phyloP scores from a whole-genome alignment of 1,139 yeast species.

The Oligophagozyma castellii region DNA sequence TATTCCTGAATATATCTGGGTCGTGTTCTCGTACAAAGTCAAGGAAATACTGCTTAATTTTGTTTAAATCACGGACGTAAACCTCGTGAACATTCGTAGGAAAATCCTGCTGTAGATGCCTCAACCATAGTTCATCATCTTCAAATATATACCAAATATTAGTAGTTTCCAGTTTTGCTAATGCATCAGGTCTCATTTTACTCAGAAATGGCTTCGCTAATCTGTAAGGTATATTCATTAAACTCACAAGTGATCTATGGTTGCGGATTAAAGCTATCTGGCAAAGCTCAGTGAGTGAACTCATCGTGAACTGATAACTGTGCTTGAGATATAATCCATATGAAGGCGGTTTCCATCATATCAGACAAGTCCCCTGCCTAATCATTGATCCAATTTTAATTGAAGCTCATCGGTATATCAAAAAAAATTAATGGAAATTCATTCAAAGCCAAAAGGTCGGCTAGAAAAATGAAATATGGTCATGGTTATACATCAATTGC shows the following conservation, averaged over 20 bases:
- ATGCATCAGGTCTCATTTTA: constrained; percentile 35
- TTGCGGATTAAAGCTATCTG: constrained; percentile 16
- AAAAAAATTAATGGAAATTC: no score
- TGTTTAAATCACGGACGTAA: constrained; percentile 11
- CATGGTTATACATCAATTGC: no score
- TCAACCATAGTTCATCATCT: constrained; percentile 40
- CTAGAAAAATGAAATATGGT: no score
- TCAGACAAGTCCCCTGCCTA: no score
- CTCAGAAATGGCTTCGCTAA: constrained; percentile 32
- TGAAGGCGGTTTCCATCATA: no score
- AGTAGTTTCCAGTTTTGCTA: constrained; percentile 30
- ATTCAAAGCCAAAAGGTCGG: no score
- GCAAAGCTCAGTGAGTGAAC: constrained; percentile 13
- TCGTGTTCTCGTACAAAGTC: constrained; percentile 7
- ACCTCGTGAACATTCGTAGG: constrained; percentile 27
- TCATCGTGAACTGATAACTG: constrained; percentile 6
- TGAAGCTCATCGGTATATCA: no score
- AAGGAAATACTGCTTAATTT: constrained; percentile 11
- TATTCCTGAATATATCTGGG: constrained; percentile 4
- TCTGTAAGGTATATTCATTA: constrained; percentile 38
- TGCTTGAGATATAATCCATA: no score
- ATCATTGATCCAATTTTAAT: no score
- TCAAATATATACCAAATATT: constrained; percentile 35
- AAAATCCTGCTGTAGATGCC: constrained; percentile 34
- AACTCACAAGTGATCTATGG: constrained; percentile 22